Percentiles rank a stretch among this genome's conserved stretches.
Evolutionary conservation across 768 basidiomycete species (phyloP).

Genomic region (Cubamyces sp.): DNA sequence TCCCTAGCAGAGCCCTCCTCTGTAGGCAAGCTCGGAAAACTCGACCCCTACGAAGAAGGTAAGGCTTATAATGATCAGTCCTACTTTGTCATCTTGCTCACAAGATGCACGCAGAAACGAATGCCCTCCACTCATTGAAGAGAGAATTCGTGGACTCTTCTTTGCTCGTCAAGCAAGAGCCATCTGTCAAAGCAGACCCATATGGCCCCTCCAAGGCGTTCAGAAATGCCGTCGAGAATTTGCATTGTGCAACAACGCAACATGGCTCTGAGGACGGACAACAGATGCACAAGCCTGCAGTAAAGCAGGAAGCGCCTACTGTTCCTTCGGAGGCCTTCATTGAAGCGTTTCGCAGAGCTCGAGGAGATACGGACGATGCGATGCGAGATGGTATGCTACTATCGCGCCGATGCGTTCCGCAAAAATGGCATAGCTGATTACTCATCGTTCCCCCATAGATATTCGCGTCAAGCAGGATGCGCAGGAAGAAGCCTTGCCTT

Average conservation of each 20-base stretch:
- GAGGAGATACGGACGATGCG: not conserved
- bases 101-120: conserved; percentile 14
- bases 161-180: conserved; percentile 16
- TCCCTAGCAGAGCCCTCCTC: not conserved
- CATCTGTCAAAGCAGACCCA: not conserved
- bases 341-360: conserved; percentile 14
- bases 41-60: conserved; percentile 34
- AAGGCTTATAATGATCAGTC: not conserved
- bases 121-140: conserved; percentile 21
- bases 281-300: not conserved
- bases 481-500: conserved; percentile 1
- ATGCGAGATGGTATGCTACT: not conserved
- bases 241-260: not conserved
- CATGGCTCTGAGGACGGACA: not conserved
- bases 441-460: not conserved
- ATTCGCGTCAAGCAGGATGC: conserved; percentile 16
- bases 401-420: not conserved
- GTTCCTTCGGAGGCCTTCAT: conserved; percentile 18
- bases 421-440: not conserved
- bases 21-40: conserved; percentile 18
- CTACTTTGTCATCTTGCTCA: not conserved
- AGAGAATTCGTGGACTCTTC: not conserved
- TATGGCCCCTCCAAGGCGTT: conserved; percentile 17
- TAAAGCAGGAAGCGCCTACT: not conserved
- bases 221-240: not conserved